Evolutionary conservation across 106 monocot genomes (phyloP).

Genomic region (Apostasia ramifera): DNA sequence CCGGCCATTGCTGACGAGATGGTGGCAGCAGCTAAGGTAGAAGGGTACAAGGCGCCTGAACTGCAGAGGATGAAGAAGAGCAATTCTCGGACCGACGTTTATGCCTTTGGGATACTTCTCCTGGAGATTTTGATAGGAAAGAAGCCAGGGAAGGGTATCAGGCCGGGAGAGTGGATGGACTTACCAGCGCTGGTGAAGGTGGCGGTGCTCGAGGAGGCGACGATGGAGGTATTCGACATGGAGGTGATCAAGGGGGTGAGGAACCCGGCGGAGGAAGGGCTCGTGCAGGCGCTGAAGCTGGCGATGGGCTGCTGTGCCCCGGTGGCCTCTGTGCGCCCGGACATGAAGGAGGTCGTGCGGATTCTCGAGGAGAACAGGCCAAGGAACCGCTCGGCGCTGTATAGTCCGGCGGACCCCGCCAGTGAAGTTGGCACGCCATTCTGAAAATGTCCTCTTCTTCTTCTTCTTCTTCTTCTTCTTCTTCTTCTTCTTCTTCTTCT

Average conservation of each 20-base stretch:
- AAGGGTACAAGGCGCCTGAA: constrained; percentile 86
- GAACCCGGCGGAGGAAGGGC: constrained; percentile 64
- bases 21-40: constrained; percentile 37
- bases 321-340: constrained; percentile 67
- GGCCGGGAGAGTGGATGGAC: constrained; percentile 32
- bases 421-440: constrained; percentile 76
- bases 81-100: constrained; percentile 63
- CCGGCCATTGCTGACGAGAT: constrained; percentile 78
- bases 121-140: constrained; percentile 76
- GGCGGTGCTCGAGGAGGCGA: constrained; percentile 84
- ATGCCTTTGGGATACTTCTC: constrained; percentile 73
- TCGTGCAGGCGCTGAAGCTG: constrained; percentile 76
- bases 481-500: too few species aligned
- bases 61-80: constrained; percentile 72
- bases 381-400: constrained; percentile 69
- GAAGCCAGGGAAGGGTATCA: constrained; percentile 45
- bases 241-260: constrained; percentile 68
- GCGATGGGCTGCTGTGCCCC: constrained; percentile 98
- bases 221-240: constrained; percentile 80
- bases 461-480: too few species aligned
- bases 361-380: constrained; percentile 92
- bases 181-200: constrained; percentile 75
- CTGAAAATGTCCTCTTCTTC: neutral
- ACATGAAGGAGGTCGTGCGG: constrained; percentile 76
- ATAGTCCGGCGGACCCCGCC: constrained; percentile 60